These are phyloP conservation scores for Aristolochia californica DNA, from an alignment of 164 flowering plant species.

Conservation along the genomic window DNA sequence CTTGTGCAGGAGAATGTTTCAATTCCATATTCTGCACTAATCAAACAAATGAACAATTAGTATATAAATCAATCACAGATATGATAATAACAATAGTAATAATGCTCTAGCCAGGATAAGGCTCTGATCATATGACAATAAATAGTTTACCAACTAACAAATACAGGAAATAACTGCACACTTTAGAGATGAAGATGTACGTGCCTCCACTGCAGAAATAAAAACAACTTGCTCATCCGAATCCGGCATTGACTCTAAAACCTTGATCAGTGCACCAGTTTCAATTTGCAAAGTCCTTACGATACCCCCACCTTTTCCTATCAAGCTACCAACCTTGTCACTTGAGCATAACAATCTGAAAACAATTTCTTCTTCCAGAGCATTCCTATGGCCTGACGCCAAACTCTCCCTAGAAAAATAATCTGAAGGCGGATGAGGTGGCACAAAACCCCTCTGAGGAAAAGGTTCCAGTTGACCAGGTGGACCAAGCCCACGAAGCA, in stretches of 20 bases:
- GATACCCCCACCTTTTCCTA: conserved; percentile 54
- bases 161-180: neutral
- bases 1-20: conserved; percentile 48
- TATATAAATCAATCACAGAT: too few relatives aligned
- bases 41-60: neutral
- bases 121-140: too few relatives aligned
- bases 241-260: conserved; percentile 33
- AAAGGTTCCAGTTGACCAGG: conserved; percentile 22
- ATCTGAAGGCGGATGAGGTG: conserved; percentile 19
- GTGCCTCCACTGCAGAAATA: conserved; percentile 54
- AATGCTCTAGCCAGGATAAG: too few relatives aligned
- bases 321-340: conserved; percentile 48
- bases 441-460: conserved; percentile 23
- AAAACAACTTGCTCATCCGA: conserved; percentile 46
- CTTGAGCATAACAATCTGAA: conserved; percentile 39
- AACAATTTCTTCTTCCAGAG: conserved; percentile 36
- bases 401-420: conserved; percentile 27
- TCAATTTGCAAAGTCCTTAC: conserved; percentile 35
- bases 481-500: conserved; percentile 16
- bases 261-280: conserved; percentile 49
- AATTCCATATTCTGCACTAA: conserved; percentile 33
- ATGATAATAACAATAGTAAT: too few relatives aligned
- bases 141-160: neutral
- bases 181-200: conserved; percentile 3
- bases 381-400: conserved; percentile 20